These are phyloP conservation scores for Hygrocybe coccinea DNA, from an alignment of 768 basidiomycete species.

Conservation along the genomic window DNA sequence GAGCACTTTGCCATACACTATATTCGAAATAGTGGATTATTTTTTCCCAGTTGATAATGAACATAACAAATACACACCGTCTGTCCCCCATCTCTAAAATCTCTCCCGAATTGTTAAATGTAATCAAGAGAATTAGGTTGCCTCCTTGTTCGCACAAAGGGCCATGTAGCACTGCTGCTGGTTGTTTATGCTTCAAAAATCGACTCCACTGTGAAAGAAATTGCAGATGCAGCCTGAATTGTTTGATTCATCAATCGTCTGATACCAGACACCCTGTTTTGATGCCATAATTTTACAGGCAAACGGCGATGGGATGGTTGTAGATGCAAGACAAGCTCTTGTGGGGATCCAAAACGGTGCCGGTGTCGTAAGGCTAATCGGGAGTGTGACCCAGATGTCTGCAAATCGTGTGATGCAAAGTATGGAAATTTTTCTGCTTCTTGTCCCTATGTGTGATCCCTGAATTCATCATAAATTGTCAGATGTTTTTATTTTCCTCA, in stretches of 20 bases:
- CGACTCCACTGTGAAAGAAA: not conserved
- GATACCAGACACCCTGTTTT: not conserved
- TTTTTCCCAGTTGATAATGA: too few species aligned
- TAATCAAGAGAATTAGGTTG: not conserved
- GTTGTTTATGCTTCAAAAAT: not conserved
- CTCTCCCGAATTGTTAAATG: not conserved
- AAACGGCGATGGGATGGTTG: not conserved
- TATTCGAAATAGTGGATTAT: too few species aligned
- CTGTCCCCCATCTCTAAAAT: too few species aligned
- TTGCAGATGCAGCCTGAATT: not conserved
- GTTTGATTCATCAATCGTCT: not conserved
- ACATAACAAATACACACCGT: too few species aligned
- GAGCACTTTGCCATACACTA: too few species aligned
- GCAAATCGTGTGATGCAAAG: constrained; percentile 2
- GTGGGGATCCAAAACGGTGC: not conserved
- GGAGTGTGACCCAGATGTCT: constrained; percentile 1
- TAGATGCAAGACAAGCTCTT: not conserved
- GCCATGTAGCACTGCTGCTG: not conserved
- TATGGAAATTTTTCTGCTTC: not conserved
- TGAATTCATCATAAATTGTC: not conserved
- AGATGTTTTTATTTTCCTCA: not conserved
- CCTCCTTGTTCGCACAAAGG: constrained; percentile 1
- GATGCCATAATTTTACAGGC: not conserved
- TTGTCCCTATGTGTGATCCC: not conserved
- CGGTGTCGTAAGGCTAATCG: not conserved